A percentile compares a stretch with the other conserved stretches of the same genome.
Conservation (phyloP, 768 basidiomycete species). For the Rhizopogon salebrosus region DNA sequence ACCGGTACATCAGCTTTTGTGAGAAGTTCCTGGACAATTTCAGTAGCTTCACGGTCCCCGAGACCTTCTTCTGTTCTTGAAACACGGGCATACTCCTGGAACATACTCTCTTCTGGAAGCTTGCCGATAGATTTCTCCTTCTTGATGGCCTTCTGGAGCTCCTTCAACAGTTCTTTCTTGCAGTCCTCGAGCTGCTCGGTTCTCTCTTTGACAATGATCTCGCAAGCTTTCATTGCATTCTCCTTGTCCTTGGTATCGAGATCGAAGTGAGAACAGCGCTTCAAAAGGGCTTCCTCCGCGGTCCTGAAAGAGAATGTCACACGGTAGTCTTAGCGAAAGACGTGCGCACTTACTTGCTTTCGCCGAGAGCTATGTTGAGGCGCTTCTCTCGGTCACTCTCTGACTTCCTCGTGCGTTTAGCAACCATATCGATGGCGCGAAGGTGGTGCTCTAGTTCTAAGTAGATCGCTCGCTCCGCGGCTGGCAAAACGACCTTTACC, state of each 20-base stretch:
- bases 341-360: constrained; percentile 58
- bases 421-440: constrained; percentile 82
- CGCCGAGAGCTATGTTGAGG: constrained; percentile 81
- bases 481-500: constrained; percentile 69
- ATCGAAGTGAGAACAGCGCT: constrained; percentile 94
- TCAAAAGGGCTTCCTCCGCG: constrained; percentile 89
- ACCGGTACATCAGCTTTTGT: constrained; percentile 52
- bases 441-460: constrained; percentile 92
- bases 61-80: constrained; percentile 63
- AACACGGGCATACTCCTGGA: constrained; percentile 71
- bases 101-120: constrained; percentile 66
- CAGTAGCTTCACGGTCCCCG: constrained; percentile 73
- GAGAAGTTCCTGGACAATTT: constrained; percentile 53
- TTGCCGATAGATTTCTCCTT: constrained; percentile 66
- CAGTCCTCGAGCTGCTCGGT: constrained; percentile 76
- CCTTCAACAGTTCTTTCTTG: constrained; percentile 61
- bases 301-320: constrained; percentile 41
- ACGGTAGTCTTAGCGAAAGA: neutral
- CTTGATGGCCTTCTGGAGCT: constrained; percentile 60
- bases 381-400: constrained; percentile 84
- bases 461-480: constrained; percentile 92
- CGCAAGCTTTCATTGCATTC: constrained; percentile 88
- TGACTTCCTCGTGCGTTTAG: constrained; percentile 59
- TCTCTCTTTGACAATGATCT: constrained; percentile 83
- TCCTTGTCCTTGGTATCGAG: constrained; percentile 64